These are phyloP conservation scores for Evernia prunastri DNA, from an alignment of 495 filamentous ascomycete genomes.

Conservation along the genomic window DNA sequence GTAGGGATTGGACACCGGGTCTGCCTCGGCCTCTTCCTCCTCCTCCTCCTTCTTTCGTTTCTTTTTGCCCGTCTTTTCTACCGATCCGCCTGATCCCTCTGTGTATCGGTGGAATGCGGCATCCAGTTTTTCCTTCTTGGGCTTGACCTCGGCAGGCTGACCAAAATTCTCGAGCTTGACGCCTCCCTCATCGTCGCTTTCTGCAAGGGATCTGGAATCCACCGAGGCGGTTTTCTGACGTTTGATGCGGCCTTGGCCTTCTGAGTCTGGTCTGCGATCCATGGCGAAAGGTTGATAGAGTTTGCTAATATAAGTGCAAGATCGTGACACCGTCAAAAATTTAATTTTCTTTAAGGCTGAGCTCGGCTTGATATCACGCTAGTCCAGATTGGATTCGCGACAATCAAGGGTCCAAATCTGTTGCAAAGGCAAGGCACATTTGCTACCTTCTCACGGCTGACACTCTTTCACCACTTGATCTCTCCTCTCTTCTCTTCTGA, in stretches of 20 bases:
- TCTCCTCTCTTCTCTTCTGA: neutral
- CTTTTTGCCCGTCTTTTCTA: neutral
- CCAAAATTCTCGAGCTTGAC: constrained; percentile 22
- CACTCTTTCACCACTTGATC: neutral
- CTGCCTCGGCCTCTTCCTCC: constrained; percentile 1
- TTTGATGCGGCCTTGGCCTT: constrained; percentile 41
- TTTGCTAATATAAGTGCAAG: neutral
- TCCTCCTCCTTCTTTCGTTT: constrained; percentile 7
- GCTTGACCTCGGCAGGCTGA: constrained; percentile 16
- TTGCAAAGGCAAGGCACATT: constrained; percentile 8
- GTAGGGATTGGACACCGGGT: constrained; percentile 3
- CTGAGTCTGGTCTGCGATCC: constrained; percentile 32
- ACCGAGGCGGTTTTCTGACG: constrained; percentile 39
- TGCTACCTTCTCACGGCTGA: neutral
- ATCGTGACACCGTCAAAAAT: neutral
- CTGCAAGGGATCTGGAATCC: constrained; percentile 27
- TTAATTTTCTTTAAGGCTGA: constrained; percentile 14
- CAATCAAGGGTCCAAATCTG: neutral
- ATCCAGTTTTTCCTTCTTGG: neutral
- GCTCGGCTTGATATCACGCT: neutral
- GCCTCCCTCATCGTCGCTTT: constrained; percentile 38
- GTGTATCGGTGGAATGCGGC: neutral
- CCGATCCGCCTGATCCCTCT: neutral
- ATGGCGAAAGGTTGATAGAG: neutral
- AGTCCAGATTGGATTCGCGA: neutral